Conservation (phyloP, 495 filamentous ascomycete genomes). For the Penicillium angulare region DNA sequence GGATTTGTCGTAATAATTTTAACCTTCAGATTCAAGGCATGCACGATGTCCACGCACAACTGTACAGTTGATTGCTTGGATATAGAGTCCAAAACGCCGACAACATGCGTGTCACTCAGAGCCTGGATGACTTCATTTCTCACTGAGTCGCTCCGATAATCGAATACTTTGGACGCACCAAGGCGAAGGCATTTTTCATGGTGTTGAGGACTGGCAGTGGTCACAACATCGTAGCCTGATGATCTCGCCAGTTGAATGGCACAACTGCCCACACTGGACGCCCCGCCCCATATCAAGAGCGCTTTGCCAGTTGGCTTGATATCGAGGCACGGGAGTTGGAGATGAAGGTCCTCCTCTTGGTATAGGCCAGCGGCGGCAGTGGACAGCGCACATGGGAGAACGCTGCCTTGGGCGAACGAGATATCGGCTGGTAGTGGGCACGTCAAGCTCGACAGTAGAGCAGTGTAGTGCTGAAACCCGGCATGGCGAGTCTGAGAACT, state of each 20-base stretch:
- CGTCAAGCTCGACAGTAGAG: too few relatives aligned
- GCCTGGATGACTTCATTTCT: constrained; percentile 19
- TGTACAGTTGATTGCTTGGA: background rate
- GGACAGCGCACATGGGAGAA: too few relatives aligned
- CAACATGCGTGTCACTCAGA: background rate
- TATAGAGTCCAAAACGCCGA: constrained; percentile 4
- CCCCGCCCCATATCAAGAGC: constrained; percentile 57
- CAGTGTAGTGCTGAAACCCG: too few relatives aligned
- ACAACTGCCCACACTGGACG: constrained; percentile 68
- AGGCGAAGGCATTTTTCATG: constrained; percentile 48
- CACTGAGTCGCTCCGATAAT: constrained; percentile 49
- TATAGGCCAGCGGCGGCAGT: too few relatives aligned
- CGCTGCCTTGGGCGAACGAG: too few relatives aligned
- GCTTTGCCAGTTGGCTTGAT: too few relatives aligned
- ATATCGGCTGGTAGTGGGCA: too few relatives aligned
- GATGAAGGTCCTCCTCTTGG: constrained; percentile 18
- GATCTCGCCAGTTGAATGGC: constrained; percentile 59
- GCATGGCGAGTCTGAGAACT: too few relatives aligned
- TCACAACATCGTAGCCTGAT: constrained; percentile 56
- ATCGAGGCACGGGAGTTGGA: too few relatives aligned
- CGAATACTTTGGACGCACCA: constrained; percentile 57
- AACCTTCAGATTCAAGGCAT: too few relatives aligned
- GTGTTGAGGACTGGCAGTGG: constrained; percentile 53
- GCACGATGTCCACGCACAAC: too few relatives aligned
- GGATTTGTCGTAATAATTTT: too few relatives aligned